Evolutionary conservation across 129 eudicot species (phyloP).

Genomic region (Flaveria trinervia): DNA sequence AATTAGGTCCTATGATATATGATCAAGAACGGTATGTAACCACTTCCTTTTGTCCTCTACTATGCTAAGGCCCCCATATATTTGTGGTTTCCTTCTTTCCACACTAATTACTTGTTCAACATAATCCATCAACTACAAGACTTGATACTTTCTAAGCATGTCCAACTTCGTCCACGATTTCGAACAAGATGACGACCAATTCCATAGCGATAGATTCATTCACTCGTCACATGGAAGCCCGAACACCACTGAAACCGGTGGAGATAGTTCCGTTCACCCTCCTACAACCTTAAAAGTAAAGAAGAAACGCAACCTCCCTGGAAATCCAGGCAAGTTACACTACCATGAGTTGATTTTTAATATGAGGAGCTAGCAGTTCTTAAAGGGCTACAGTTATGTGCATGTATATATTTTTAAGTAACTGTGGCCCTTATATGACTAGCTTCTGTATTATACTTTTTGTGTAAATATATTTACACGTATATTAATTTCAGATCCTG

Average conservation of each 20-base stretch:
- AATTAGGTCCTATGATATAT: not conserved
- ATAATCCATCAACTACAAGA: too few relatives aligned
- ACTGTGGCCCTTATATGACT: too few relatives aligned
- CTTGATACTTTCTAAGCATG: constrained; percentile 6
- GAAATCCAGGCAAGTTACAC: constrained; percentile 50
- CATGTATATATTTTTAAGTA: too few relatives aligned
- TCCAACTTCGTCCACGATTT: constrained; percentile 27
- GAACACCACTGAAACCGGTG: constrained; percentile 14
- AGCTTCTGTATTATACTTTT: too few relatives aligned
- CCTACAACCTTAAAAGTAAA: constrained; percentile 27
- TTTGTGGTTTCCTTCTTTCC: constrained; percentile 20
- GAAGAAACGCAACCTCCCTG: constrained; percentile 63
- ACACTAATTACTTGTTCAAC: not conserved
- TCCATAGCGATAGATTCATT: constrained; percentile 19
- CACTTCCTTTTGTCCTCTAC: too few relatives aligned
- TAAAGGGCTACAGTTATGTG: too few relatives aligned
- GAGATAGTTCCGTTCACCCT: not conserved
- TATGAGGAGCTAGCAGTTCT: too few relatives aligned
- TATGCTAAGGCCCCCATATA: constrained; percentile 8
- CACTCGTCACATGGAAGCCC: constrained; percentile 25
- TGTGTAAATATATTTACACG: not conserved
- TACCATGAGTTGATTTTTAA: not conserved
- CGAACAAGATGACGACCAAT: constrained; percentile 20
- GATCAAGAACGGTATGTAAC: not conserved
- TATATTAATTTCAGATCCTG: constrained; percentile 54